Evolutionary conservation across 202 grass and related monocot species (phyloP).

Genomic region (Miscanthus sacchariflorus): DNA sequence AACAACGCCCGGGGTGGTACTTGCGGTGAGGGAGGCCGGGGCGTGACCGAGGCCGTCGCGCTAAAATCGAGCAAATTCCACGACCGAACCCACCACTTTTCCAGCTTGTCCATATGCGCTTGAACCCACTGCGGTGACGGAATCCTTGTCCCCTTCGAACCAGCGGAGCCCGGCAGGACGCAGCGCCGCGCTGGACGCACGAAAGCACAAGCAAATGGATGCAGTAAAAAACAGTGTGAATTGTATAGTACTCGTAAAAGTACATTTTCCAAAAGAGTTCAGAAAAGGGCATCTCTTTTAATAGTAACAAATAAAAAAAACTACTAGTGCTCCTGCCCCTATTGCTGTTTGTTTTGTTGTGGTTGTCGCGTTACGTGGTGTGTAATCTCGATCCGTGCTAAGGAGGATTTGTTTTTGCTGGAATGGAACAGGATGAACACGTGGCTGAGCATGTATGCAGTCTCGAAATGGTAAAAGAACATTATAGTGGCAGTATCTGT

Average conservation of each 20-base stretch:
- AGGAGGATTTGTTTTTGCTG: not conserved
- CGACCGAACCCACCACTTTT: constrained; percentile 14
- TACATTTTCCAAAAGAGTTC: constrained; percentile 12
- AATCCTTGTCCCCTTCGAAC: constrained; percentile 40
- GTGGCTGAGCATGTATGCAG: constrained; percentile 16
- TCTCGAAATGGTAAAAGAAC: constrained; percentile 37
- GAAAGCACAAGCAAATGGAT: constrained; percentile 39
- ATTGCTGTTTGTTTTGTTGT: constrained; percentile 9
- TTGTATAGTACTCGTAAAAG: not conserved
- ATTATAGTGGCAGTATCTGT: constrained; percentile 16
- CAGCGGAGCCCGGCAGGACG: constrained; percentile 23
- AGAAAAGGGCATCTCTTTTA: not conserved
- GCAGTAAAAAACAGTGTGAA: not conserved
- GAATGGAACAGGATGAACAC: constrained; percentile 34
- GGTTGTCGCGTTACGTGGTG: not conserved
- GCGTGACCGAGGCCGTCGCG: constrained; percentile 23
- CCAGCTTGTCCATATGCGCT: constrained; percentile 22
- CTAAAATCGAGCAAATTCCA: constrained; percentile 51
- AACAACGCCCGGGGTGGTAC: constrained; percentile 30
- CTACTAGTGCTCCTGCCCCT: not conserved
- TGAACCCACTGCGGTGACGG: constrained; percentile 48
- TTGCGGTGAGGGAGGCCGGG: not conserved
- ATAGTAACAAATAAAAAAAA: not conserved
- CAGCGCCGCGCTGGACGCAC: constrained; percentile 24
- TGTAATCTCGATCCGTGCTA: not conserved